phyloP scores from a whole-genome alignment of 345 rosid species.

The Syzygium aromaticum region DNA sequence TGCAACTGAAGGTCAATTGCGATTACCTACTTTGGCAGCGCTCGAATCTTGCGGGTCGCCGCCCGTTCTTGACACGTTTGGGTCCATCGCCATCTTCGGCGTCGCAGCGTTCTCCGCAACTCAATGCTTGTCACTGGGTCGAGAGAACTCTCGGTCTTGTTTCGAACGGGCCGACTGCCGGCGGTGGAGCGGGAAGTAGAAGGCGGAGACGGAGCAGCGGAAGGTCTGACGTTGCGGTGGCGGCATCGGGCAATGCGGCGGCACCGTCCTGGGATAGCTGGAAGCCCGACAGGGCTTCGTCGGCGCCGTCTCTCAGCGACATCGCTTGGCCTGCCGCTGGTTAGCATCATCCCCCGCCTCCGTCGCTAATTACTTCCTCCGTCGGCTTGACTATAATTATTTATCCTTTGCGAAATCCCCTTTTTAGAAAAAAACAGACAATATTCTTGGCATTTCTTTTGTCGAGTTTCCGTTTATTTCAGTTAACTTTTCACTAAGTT shows the following conservation, averaged over 20 bases:
- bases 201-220: not conserved
- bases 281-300: conserved; percentile 52
- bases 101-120: not conserved
- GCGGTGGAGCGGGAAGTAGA: not conserved
- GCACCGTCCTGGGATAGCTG: conserved; percentile 59
- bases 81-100: not conserved
- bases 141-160: not conserved
- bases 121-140: not conserved
- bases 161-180: not conserved
- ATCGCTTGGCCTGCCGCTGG: conserved; percentile 96
- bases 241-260: conserved; percentile 8
- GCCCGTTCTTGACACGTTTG: not conserved
- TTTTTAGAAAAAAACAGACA: not conserved
- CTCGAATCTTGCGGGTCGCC: not conserved
- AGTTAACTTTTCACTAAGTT: not conserved
- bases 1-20: not conserved
- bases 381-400: not conserved
- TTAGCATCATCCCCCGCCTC: conserved; percentile 5
- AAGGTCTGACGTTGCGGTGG: not conserved
- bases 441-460: not conserved
- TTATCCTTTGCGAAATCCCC: not conserved
- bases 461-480: not conserved
- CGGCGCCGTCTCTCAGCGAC: conserved; percentile 57
- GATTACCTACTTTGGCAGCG: not conserved
- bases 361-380: not conserved